Conservation (phyloP, 306 rosid genomes). For the Hylodesmum podocarpum region DNA sequence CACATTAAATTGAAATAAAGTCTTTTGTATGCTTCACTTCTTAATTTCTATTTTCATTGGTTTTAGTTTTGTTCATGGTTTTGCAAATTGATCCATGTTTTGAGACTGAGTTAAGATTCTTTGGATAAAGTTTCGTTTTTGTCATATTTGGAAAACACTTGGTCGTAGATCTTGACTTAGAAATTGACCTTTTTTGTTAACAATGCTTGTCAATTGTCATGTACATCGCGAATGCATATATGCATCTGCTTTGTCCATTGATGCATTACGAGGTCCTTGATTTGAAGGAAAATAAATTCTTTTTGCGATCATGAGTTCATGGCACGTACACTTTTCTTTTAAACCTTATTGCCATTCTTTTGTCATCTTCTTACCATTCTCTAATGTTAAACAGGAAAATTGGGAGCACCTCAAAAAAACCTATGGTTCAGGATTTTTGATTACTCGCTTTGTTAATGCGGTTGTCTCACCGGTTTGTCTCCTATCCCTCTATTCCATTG, state of each 20-base stretch:
- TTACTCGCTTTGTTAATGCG: slow-evolving; percentile 67
- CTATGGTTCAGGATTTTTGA: slow-evolving; percentile 76
- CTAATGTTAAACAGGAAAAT: slow-evolving; percentile 50
- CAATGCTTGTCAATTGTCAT: slow-evolving; percentile 1
- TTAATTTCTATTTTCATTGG: background rate
- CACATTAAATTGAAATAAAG: slow-evolving; percentile 13
- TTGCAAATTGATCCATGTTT: slow-evolving; percentile 18
- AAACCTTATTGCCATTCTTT: background rate
- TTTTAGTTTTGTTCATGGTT: slow-evolving; percentile 5
- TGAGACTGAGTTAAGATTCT: slow-evolving; percentile 8
- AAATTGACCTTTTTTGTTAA: background rate
- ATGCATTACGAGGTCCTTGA: background rate
- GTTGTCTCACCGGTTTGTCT: slow-evolving; percentile 79
- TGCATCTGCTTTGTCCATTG: background rate
- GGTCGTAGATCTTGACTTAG: background rate
- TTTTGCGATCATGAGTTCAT: background rate
- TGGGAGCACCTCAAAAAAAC: slow-evolving; percentile 66
- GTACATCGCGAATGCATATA: background rate
- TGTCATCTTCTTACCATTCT: background rate
- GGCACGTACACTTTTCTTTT: background rate
- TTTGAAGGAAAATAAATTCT: background rate
- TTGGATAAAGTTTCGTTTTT: background rate
- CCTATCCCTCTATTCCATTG: slow-evolving; percentile 17
- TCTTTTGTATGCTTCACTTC: background rate
- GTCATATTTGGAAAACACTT: background rate